Evolutionary conservation across 768 basidiomycete species (phyloP).

Genomic region (Leccinum rimulosum): DNA sequence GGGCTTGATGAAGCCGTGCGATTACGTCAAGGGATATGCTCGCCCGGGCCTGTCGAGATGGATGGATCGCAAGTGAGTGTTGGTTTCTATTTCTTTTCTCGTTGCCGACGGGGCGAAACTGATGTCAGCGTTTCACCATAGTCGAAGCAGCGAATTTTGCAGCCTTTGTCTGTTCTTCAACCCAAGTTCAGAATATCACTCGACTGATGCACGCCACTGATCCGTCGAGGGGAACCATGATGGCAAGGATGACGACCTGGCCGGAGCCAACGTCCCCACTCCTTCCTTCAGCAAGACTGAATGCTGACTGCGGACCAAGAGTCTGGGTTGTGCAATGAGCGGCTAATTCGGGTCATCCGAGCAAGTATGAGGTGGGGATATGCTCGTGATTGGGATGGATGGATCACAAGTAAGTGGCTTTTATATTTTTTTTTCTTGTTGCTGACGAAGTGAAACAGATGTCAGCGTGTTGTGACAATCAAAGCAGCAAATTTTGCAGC

Average conservation of each 20-base stretch:
- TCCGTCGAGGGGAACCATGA: constrained; percentile 15
- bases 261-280: constrained; percentile 46
- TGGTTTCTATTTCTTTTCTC: not conserved
- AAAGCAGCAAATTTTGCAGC: too few species aligned
- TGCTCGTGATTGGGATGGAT: constrained; percentile 85
- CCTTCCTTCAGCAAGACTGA: constrained; percentile 65
- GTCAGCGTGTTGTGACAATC: too few species aligned
- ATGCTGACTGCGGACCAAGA: constrained; percentile 95
- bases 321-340: constrained; percentile 84
- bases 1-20: constrained; percentile 90
- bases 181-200: constrained; percentile 5
- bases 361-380: constrained; percentile 99
- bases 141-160: constrained; percentile 88
- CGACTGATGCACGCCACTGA: constrained; percentile 17
- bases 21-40: constrained; percentile 95
- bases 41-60: constrained; percentile 85
- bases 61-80: constrained; percentile 87
- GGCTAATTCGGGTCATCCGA: constrained; percentile 84
- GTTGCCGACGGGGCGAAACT: not conserved
- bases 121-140: constrained; percentile 77
- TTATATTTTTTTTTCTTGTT: too few species aligned
- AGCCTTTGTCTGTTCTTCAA: constrained; percentile 65
- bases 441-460: too few species aligned
- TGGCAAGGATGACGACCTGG: not conserved
- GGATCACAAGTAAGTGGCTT: too few species aligned